Evolutionary conservation across 164 flowering plant genomes (phyloP).

Genomic region (Macadamia integrifolia): DNA sequence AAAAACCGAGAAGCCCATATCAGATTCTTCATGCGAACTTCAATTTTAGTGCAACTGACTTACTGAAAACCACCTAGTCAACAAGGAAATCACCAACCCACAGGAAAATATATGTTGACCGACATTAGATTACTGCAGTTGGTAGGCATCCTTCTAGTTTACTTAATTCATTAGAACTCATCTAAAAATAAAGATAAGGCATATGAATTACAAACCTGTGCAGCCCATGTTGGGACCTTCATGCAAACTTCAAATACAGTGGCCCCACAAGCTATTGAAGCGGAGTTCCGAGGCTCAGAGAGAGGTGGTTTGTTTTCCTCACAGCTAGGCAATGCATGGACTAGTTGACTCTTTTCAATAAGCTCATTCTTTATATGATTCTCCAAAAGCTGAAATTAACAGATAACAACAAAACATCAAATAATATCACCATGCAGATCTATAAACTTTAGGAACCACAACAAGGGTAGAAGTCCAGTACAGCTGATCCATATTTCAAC

Average conservation of each 20-base stretch:
- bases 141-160: too few relatives aligned
- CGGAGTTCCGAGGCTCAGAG: conserved; percentile 70
- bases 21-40: too few relatives aligned
- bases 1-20: too few relatives aligned
- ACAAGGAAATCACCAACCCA: too few relatives aligned
- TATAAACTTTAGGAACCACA: neutral
- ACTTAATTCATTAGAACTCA: too few relatives aligned
- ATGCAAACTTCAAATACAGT: conserved; percentile 78
- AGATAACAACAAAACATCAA: neutral
- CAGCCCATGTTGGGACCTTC: conserved; percentile 90
- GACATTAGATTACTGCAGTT: too few relatives aligned
- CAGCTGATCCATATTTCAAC: neutral
- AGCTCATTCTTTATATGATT: conserved; percentile 80
- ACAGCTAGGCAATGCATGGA: conserved; percentile 44
- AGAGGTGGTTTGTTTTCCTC: conserved; percentile 44
- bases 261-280: conserved; percentile 85
- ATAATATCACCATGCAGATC: neutral
- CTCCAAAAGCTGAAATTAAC: conserved; percentile 55
- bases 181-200: neutral
- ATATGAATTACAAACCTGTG: conserved; percentile 50
- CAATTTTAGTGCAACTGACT: too few relatives aligned
- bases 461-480: neutral
- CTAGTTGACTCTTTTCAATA: conserved; percentile 67
- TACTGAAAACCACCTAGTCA: too few relatives aligned
- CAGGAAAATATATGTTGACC: too few relatives aligned